Evolutionary conservation across 495 filamentous ascomycete species (phyloP), one percentile per base, ranked within the genome.

Genomic region (Penicillium malachiteum): DNA sequence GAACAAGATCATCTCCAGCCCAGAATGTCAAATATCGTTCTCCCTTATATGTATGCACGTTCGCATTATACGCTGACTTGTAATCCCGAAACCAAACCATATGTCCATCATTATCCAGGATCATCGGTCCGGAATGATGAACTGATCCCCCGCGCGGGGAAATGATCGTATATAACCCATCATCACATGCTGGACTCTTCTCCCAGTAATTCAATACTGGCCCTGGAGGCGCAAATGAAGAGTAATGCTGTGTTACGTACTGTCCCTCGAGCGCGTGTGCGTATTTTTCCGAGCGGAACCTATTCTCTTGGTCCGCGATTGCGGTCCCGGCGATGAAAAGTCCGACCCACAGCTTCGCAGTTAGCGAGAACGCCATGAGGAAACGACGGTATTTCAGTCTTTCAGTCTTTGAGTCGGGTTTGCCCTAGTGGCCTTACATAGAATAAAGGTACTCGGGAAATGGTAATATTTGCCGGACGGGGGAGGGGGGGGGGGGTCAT

Each of bases 11-110:
- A 64, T 80, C 63, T 0, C 79, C 79, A 13, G 69, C 69, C 80
- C 79, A 82, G 50, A 80, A 82, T 0, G 77, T 79, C 38, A 83
- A 54, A 62, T 78, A 80, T 4, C 65, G 62, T 56, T 72, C 61
- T 5, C 70, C 74, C 41, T 68, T 72, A 39, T 70, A 80, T 5
- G 51, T 59, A 16, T 74, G 67, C 2, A 78, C 65, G 55, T 76
- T 71, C 13, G 75, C 41, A 55, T 77, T 76, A 50, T 78, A 78
- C 9, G 71, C 62, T 17, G 67, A 66, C 13, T 64, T 52, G 47
- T 72, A 70, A 4, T 58, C 41, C 37, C 64, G 68, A 13, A 70
- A 72, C 75, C 77, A 78, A 14, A 78, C 68, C 21, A 78, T 48
- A 62, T 74, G 64, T 2, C 77, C 77, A 38, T 73, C 58, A 18